A percentile compares a stretch with the other conserved stretches of the same genome.
phyloP scores from a whole-genome alignment of 2,329 filamentous ascomycete species.

The Pyricularia sp. region DNA sequence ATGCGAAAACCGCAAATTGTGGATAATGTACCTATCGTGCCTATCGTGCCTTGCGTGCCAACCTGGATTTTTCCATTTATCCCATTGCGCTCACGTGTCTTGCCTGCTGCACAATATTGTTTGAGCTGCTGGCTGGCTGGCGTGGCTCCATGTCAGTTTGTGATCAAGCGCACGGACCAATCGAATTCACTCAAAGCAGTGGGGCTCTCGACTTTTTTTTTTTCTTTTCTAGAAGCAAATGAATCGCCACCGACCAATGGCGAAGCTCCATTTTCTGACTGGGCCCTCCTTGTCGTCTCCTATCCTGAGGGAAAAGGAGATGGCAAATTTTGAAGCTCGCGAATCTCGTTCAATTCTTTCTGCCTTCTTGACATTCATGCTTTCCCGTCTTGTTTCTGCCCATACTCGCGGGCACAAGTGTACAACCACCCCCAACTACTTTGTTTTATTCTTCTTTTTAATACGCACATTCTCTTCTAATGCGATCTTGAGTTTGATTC shows the following conservation, averaged over 20 bases:
- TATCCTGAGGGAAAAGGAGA: background rate
- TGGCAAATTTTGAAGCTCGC: slow-evolving; percentile 3
- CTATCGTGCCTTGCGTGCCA: too few species aligned
- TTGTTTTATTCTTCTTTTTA: background rate
- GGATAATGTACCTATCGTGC: too few species aligned
- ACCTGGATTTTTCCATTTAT: too few species aligned
- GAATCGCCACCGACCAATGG: background rate
- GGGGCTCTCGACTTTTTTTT: background rate
- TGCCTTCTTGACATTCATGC: background rate
- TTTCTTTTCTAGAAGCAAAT: background rate
- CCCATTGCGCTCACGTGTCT: background rate
- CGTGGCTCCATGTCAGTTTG: background rate
- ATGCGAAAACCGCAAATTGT: too few species aligned
- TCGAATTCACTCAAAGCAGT: background rate
- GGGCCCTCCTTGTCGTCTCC: background rate
- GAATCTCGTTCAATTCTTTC: background rate
- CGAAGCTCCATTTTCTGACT: background rate
- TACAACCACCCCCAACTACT: background rate
- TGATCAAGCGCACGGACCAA: background rate
- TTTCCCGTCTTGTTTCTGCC: background rate
- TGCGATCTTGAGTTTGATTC: background rate
- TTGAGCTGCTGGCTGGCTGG: background rate
- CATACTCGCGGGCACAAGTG: background rate
- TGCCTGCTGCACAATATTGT: background rate
- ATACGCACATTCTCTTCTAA: background rate